Conservation (phyloP, 257 asterid genomes). For the Scutellaria minor region DNA sequence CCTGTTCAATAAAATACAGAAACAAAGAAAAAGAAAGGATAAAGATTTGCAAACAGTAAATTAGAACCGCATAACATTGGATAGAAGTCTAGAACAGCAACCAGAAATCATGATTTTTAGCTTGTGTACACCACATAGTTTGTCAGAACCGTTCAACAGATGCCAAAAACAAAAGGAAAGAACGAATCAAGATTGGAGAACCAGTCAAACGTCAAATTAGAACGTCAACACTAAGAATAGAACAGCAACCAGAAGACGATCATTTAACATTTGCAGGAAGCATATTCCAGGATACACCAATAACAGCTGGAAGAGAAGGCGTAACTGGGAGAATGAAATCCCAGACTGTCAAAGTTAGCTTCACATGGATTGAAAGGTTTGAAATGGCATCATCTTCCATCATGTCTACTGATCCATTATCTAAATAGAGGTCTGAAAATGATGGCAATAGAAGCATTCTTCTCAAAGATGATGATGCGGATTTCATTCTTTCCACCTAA, state of each 20-base stretch:
- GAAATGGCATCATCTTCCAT: slow-evolving; percentile 96
- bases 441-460: slow-evolving; percentile 76
- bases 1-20: slow-evolving; percentile 15
- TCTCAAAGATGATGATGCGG: slow-evolving; percentile 79
- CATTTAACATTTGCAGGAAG: slow-evolving; percentile 20
- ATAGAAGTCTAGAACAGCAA: not conserved
- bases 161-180: slow-evolving; percentile 4
- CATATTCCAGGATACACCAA: slow-evolving; percentile 89
- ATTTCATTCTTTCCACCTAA: slow-evolving; percentile 81
- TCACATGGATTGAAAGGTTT: slow-evolving; percentile 73
- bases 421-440: slow-evolving; percentile 75
- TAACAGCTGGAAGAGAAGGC: slow-evolving; percentile 97
- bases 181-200: not conserved
- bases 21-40: slow-evolving; percentile 15
- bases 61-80: slow-evolving; percentile 19
- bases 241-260: slow-evolving; percentile 25
- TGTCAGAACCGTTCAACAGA: slow-evolving; percentile 11
- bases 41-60: not conserved
- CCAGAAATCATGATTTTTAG: not conserved
- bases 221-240: not conserved
- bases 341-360: slow-evolving; percentile 89
- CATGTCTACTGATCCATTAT: slow-evolving; percentile 77
- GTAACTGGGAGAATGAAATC: slow-evolving; percentile 90
- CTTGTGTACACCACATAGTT: not conserved
- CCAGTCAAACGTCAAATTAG: slow-evolving; percentile 18